A percentile compares a stretch with the other conserved stretches of the same genome.
Conservation (phyloP, 1,284 basidiomycete genomes). For the Anthracocystis panici-leucophaei region DNA sequence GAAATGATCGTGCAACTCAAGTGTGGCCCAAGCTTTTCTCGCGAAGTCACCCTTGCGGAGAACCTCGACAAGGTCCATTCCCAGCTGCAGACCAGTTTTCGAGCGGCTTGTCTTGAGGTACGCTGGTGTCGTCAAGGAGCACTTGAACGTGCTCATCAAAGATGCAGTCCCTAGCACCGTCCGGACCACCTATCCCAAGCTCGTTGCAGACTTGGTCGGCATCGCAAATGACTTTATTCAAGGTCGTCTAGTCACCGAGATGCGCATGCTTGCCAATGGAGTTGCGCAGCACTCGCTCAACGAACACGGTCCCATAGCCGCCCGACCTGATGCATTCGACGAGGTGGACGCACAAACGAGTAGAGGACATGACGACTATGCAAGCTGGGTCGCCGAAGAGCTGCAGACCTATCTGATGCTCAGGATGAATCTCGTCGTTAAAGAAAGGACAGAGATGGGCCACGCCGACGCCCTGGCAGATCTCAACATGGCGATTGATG, state of each 20-base stretch:
- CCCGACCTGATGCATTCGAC: neutral
- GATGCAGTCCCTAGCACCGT: neutral
- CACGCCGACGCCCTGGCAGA: neutral
- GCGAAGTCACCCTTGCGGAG: neutral
- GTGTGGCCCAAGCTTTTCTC: neutral
- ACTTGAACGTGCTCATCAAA: conserved; percentile 9
- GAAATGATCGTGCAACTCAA: conserved; percentile 12
- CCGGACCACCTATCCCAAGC: neutral
- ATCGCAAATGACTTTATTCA: conserved; percentile 14
- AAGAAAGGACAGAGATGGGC: neutral
- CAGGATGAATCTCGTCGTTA: conserved; percentile 3
- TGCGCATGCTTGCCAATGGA: conserved; percentile 17
- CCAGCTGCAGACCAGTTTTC: conserved; percentile 14
- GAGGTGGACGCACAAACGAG: neutral
- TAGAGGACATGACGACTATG: conserved; percentile 6
- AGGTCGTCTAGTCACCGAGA: conserved; percentile 7
- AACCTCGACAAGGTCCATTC: neutral
- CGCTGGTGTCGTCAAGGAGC: neutral
- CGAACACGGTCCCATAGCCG: neutral
- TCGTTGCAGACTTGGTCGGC: conserved; percentile 15
- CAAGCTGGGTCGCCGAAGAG: conserved; percentile 10
- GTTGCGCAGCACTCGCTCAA: conserved; percentile 5
- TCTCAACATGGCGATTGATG: neutral
- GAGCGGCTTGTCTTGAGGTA: conserved; percentile 5
- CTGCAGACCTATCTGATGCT: conserved; percentile 3